Conservation (phyloP, 805 yeast genomes). For the Candida insectorum region DNA sequence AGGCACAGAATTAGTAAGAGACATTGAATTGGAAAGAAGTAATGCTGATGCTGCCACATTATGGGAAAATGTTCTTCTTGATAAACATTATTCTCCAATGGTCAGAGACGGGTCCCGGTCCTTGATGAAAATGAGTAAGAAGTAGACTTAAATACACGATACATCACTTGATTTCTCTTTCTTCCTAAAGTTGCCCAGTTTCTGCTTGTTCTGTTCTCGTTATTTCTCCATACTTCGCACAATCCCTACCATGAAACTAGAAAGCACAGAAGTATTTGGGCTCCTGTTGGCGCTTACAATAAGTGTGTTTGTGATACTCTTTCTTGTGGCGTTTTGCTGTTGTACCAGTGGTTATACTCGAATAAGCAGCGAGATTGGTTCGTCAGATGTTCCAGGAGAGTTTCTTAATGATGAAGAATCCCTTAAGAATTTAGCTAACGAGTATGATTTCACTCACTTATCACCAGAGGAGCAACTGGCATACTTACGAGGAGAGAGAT, state of each 20-base stretch:
- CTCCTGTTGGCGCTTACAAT: background rate
- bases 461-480: slow-evolving; percentile 41
- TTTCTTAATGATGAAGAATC: slow-evolving; percentile 40
- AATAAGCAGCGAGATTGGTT: too few species aligned
- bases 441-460: slow-evolving; percentile 31
- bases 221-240: too few species aligned
- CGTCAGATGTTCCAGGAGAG: slow-evolving; percentile 26
- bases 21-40: slow-evolving; percentile 62
- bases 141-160: too few species aligned
- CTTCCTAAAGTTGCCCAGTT: too few species aligned
- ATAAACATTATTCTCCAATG: slow-evolving; percentile 78
- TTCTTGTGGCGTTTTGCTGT: background rate
- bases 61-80: slow-evolving; percentile 82
- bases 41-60: slow-evolving; percentile 86
- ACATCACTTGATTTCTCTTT: too few species aligned
- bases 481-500: slow-evolving; percentile 35
- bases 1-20: slow-evolving; percentile 46
- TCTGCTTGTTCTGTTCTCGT: too few species aligned
- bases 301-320: background rate
- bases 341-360: too few species aligned
- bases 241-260: too few species aligned
- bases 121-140: slow-evolving; percentile 36
- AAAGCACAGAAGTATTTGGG: too few species aligned
- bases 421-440: slow-evolving; percentile 30
- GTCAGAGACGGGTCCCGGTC: slow-evolving; percentile 64